Conservation (phyloP, 441 rosid species). For the Croton setiger region DNA sequence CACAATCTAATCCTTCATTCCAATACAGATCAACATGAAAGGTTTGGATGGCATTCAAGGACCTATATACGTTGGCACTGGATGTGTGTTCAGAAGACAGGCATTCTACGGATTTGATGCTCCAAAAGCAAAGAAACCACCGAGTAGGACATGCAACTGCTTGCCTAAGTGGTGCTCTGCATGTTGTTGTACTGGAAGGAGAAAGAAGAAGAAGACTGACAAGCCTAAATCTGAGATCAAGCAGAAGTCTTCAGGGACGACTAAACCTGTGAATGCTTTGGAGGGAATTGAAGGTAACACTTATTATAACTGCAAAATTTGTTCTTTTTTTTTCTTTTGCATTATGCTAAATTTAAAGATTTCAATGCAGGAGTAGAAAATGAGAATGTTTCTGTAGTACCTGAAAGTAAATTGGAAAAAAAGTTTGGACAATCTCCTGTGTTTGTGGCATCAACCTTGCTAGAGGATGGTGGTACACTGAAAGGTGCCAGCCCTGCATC, state of each 20-base stretch:
- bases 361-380: slow-evolving; percentile 27
- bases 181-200: slow-evolving; percentile 36
- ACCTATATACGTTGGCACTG: slow-evolving; percentile 65
- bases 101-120: slow-evolving; percentile 65
- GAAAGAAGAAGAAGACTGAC: slow-evolving; percentile 37
- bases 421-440: slow-evolving; percentile 67
- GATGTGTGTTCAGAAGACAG: slow-evolving; percentile 63
- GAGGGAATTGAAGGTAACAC: slow-evolving; percentile 24
- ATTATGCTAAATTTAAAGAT: slow-evolving; percentile 1
- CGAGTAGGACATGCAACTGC: slow-evolving; percentile 60
- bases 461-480: slow-evolving; percentile 47
- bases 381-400: slow-evolving; percentile 17
- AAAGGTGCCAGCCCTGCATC: slow-evolving; percentile 46
- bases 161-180: slow-evolving; percentile 48
- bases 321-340: background rate
- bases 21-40: slow-evolving; percentile 61
- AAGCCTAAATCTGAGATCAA: slow-evolving; percentile 7
- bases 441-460: slow-evolving; percentile 53
- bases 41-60: slow-evolving; percentile 81
- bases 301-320: background rate
- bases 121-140: slow-evolving; percentile 51
- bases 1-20: slow-evolving; percentile 5
- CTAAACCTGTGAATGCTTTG: slow-evolving; percentile 17
- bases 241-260: slow-evolving; percentile 9
- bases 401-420: slow-evolving; percentile 50